Conservation (phyloP, 352 stramenopile species). For the Globisporangium paroecandrum region DNA sequence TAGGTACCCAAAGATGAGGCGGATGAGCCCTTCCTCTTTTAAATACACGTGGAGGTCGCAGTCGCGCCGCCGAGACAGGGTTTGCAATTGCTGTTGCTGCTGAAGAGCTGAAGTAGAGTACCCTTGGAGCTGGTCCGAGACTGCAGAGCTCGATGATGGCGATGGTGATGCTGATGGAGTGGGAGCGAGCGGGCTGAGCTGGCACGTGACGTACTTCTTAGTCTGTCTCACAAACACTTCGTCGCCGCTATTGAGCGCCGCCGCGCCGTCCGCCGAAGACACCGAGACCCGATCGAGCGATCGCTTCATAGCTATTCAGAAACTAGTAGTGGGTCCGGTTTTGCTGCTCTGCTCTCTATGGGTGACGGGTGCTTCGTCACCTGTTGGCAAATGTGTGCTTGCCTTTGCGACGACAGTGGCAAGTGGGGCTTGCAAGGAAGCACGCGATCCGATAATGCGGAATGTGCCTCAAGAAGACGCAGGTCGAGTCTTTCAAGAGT, state of each 20-base stretch:
- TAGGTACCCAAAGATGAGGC: constrained; percentile 61
- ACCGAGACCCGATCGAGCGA: constrained; percentile 37
- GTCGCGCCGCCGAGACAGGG: constrained; percentile 4
- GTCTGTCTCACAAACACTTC: constrained; percentile 13
- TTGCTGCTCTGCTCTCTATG: neutral
- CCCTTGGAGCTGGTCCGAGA: neutral
- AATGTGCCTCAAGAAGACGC: neutral
- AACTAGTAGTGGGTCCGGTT: neutral
- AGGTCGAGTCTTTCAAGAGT: constrained; percentile 16
- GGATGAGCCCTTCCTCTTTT: constrained; percentile 58
- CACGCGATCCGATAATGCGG: neutral
- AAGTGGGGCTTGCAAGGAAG: neutral
- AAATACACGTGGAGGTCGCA: constrained; percentile 41
- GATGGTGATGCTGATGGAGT: neutral
- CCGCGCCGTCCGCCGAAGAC: constrained; percentile 1
- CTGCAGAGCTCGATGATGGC: neutral
- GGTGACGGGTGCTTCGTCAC: constrained; percentile 8
- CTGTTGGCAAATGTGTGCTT: constrained; percentile 13
- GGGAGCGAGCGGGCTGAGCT: constrained; percentile 10
- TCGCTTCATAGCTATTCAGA: constrained; percentile 34
- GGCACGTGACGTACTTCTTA: constrained; percentile 18
- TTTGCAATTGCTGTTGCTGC: neutral
- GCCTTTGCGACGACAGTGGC: neutral
- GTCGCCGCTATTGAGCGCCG: constrained; percentile 5
- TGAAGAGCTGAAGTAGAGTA: neutral